These are phyloP conservation scores for Annulohypoxylon truncatum DNA, from an alignment of 2,329 filamentous ascomycete genomes.

Conservation along the genomic window DNA sequence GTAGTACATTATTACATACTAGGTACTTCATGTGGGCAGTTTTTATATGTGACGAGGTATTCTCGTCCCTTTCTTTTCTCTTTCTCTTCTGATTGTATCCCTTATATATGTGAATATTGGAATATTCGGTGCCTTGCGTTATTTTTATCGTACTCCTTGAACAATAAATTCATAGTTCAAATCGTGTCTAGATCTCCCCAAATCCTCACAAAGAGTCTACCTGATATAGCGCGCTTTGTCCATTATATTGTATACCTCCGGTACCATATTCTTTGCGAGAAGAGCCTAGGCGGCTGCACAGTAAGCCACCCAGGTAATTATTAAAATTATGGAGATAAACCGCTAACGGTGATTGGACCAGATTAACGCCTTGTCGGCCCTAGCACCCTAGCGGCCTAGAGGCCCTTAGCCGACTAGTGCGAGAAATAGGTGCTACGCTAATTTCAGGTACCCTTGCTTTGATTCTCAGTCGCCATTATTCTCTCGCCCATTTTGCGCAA, in stretches of 20 bases:
- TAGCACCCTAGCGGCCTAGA: constrained; percentile 16
- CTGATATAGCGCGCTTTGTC: background rate
- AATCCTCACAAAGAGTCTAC: constrained; percentile 2
- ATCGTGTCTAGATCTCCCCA: background rate
- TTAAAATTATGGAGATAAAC: constrained; percentile 23
- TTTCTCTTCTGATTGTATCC: constrained; percentile 1
- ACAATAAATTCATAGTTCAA: background rate
- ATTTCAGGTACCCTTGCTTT: constrained; percentile 31
- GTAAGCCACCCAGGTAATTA: constrained; percentile 8
- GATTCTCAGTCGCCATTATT: constrained; percentile 34
- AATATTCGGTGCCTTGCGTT: background rate
- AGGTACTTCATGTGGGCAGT: background rate
- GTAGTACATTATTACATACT: background rate
- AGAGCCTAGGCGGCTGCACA: constrained; percentile 9
- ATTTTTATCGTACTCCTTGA: constrained; percentile 2
- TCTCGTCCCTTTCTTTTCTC: constrained; percentile 1
- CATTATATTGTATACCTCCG: constrained; percentile 1
- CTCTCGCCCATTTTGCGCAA: constrained; percentile 35
- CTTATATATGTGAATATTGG: background rate
- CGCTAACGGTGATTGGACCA: constrained; percentile 30
- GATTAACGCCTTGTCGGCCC: constrained; percentile 28
- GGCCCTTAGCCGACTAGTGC: constrained; percentile 26
- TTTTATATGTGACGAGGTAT: background rate
- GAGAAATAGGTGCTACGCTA: constrained; percentile 30
- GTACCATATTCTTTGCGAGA: background rate